phyloP scores from a whole-genome alignment of 352 stramenopile species.

The Ophiocytium majus region DNA sequence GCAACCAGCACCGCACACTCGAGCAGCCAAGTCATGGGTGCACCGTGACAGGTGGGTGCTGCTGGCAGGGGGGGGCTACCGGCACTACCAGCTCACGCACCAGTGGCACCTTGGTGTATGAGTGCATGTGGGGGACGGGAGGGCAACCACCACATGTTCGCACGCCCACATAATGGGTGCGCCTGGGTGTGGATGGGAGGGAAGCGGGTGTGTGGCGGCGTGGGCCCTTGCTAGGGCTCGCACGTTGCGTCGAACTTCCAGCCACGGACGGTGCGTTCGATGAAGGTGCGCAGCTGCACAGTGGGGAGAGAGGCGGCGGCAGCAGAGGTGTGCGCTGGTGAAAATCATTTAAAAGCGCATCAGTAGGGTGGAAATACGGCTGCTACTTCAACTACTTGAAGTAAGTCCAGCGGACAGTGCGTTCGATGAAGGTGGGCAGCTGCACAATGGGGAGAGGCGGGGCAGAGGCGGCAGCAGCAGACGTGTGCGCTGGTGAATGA shows the following conservation, averaged over 20 bases:
- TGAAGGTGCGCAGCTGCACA: conserved; percentile 36
- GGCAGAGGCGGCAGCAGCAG: no score
- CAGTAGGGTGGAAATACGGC: background rate
- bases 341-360: background rate
- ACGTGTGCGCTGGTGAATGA: no score
- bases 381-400: background rate
- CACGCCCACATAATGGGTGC: no score
- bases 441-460: background rate
- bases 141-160: no score
- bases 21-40: no score
- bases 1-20: no score
- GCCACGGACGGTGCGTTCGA: conserved; percentile 40
- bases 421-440: background rate
- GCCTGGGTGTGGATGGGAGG: no score
- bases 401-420: background rate
- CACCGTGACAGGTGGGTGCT: no score
- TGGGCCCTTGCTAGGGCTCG: background rate
- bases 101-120: no score
- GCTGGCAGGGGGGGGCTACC: no score
- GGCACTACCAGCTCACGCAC: no score
- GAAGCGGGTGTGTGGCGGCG: background rate
- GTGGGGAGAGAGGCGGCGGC: background rate
- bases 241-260: conserved; percentile 53
- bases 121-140: no score
- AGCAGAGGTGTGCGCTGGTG: background rate